Base-by-base conservation (phyloP, 2,329 filamentous ascomycete genomes). In the Microcyclosporella mali region DNA sequence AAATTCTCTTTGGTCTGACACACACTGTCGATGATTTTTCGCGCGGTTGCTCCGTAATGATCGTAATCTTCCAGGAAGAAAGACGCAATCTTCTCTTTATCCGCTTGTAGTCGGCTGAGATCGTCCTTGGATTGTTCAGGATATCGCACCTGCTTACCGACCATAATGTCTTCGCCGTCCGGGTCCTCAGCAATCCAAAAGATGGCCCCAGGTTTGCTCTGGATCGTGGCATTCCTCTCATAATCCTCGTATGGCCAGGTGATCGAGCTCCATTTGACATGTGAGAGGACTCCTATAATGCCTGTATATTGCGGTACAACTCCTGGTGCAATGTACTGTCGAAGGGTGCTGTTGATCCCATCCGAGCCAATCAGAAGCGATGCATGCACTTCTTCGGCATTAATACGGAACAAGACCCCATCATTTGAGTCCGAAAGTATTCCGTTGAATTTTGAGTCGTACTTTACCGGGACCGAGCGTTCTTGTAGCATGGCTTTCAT, bases 381-480 rank as follows among this genome's bases (percentile, higher is more conserved):
- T 15, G 52, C 48, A 3, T 32, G 35, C 8, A 38, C 30, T 2
- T 27, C 15, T n/a, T 41, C 21, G n/a, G 48, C 43, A 28, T 59
- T 54, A 28, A 53, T 47, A 3, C 37, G 28, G 34, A 54, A 55
- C 1, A 33, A 32, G 6, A 50, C 43, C 10, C 41, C 38, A 6
- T 45, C 27, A 2, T 27, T 21, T 9, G 25, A 21, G 3, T 55
- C 50, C 2, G 43, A 47, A 2, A 53, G 30, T 9, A 81, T 56
- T 3, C 62, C 58, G 1, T 59, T 53, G 45, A 78, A 75, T 38
- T 72, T 77, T 40, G 64, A 70, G 10, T 67, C 64, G 47, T 73
- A 79, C 2, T 67, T 43, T 6, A 79, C 61, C 0, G 52, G 32
- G 1, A 81, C 65, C 0, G 61, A 60, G 0, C 60, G 58, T 18